These are phyloP conservation scores for Tubosaeta sp. DNA, from an alignment of 768 basidiomycete genomes.

Conservation along the genomic window DNA sequence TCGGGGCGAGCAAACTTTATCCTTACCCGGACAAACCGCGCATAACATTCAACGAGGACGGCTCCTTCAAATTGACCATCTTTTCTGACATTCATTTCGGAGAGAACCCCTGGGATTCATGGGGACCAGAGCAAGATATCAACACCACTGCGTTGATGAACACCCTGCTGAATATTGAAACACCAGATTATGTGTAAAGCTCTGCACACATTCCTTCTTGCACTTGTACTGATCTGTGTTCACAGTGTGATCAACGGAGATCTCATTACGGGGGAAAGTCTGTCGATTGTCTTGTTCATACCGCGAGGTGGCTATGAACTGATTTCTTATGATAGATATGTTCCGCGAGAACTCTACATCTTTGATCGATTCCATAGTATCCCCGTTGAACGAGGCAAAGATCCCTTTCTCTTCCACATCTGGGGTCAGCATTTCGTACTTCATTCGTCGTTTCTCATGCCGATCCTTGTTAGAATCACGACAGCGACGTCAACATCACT, in stretches of 20 bases:
- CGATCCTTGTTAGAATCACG: conserved; percentile 55
- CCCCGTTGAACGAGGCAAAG: conserved; percentile 50
- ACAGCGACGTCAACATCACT: conserved; percentile 69
- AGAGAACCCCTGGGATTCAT: conserved; percentile 66
- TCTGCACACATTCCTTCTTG: not conserved
- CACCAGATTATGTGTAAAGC: conserved; percentile 66
- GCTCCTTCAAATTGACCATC: conserved; percentile 66
- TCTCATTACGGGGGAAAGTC: conserved; percentile 69
- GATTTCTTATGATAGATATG: conserved; percentile 42
- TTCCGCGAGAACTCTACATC: conserved; percentile 63
- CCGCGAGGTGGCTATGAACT: not conserved
- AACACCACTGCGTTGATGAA: conserved; percentile 61
- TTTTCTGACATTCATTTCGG: conserved; percentile 77
- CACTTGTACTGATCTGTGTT: not conserved
- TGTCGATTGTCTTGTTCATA: not conserved
- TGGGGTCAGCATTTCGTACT: conserved; percentile 44
- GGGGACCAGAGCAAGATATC: conserved; percentile 64
- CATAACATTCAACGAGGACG: conserved; percentile 52
- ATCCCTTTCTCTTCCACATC: conserved; percentile 68
- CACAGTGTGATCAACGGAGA: conserved; percentile 68
- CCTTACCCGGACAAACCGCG: conserved; percentile 47
- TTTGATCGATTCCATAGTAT: conserved; percentile 61
- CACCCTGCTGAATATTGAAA: conserved; percentile 49
- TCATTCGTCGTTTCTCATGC: not conserved
- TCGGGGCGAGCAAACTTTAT: conserved; percentile 18